Conservation (phyloP, 108 stramenopile species). For the Pseudonitzschia delicatissima region DNA sequence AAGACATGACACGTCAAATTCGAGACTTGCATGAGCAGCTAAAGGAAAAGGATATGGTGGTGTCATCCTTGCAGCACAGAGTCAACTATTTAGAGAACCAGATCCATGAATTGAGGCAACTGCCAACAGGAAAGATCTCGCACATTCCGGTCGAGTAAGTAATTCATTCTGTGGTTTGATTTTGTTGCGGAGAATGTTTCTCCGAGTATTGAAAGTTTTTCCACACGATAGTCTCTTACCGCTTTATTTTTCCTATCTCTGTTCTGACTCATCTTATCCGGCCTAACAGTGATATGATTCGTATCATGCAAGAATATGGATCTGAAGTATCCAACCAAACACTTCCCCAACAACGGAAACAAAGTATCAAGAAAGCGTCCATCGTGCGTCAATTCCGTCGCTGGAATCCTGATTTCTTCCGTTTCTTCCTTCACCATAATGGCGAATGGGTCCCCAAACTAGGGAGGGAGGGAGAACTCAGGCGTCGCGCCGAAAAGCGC, state of each 20-base stretch:
- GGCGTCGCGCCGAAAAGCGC: conserved; percentile 37
- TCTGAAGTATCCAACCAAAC: conserved; percentile 53
- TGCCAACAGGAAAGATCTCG: conserved; percentile 45
- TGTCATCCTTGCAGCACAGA: conserved; percentile 27
- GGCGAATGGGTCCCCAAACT: conserved; percentile 52
- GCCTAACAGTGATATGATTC: conserved; percentile 42
- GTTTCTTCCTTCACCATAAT: conserved; percentile 41
- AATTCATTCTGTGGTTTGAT: neutral
- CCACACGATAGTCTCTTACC: neutral
- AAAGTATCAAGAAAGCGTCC: conserved; percentile 40
- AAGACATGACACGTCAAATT: conserved; percentile 15
- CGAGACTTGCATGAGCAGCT: conserved; percentile 51
- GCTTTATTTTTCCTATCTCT: neutral
- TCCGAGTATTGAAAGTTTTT: neutral
- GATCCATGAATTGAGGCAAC: conserved; percentile 44
- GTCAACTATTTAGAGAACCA: conserved; percentile 31
- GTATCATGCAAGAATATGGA: conserved; percentile 52
- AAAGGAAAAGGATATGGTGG: conserved; percentile 22
- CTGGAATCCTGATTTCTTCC: conserved; percentile 56
- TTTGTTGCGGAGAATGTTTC: too few relatives aligned
- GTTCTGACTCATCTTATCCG: neutral
- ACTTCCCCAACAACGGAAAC: conserved; percentile 29
- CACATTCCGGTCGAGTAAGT: conserved; percentile 57
- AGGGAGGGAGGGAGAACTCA: conserved; percentile 42
- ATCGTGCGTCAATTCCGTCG: conserved; percentile 56